A percentile compares a stretch with the other conserved stretches of the same genome.
Evolutionary conservation across 2,329 filamentous ascomycete species (phyloP).

Genomic region (Pezicula neosporulosa): DNA sequence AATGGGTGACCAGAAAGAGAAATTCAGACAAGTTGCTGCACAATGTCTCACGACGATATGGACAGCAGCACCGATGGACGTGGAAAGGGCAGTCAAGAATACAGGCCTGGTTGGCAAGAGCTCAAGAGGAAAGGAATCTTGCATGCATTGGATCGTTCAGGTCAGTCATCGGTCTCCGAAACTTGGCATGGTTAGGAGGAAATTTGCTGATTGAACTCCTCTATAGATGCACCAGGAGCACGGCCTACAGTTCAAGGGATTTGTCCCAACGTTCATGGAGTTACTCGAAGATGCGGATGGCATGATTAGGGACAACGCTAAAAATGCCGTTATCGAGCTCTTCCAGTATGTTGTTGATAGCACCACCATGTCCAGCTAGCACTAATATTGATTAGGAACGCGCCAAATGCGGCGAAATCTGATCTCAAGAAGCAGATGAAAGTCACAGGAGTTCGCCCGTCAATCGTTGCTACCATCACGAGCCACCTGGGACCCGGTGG

Average conservation of each 20-base stretch:
- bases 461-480: slow-evolving; percentile 79
- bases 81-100: slow-evolving; percentile 78
- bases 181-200: not conserved
- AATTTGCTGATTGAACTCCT: slow-evolving; percentile 7
- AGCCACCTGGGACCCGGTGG: slow-evolving; percentile 61
- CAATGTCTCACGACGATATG: slow-evolving; percentile 78
- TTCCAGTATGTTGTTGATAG: slow-evolving; percentile 59
- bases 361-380: not conserved
- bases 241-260: slow-evolving; percentile 74
- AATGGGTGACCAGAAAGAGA: slow-evolving; percentile 85
- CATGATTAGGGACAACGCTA: slow-evolving; percentile 80
- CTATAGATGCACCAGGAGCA: slow-evolving; percentile 75
- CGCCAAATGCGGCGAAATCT: slow-evolving; percentile 78
- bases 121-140: slow-evolving; percentile 77
- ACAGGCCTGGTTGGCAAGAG: slow-evolving; percentile 77
- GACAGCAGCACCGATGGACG: slow-evolving; percentile 63
- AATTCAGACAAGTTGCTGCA: slow-evolving; percentile 69
- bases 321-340: slow-evolving; percentile 78
- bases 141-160: slow-evolving; percentile 81
- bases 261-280: slow-evolving; percentile 79
- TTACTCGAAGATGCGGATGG: slow-evolving; percentile 88
- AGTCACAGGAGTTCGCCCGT: slow-evolving; percentile 78
- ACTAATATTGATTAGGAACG: slow-evolving; percentile 48
- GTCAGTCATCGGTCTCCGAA: slow-evolving; percentile 38
- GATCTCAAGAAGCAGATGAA: slow-evolving; percentile 86